phyloP scores from a whole-genome alignment of 352 stramenopile species.

The Poterioochromonas sp. region DNA sequence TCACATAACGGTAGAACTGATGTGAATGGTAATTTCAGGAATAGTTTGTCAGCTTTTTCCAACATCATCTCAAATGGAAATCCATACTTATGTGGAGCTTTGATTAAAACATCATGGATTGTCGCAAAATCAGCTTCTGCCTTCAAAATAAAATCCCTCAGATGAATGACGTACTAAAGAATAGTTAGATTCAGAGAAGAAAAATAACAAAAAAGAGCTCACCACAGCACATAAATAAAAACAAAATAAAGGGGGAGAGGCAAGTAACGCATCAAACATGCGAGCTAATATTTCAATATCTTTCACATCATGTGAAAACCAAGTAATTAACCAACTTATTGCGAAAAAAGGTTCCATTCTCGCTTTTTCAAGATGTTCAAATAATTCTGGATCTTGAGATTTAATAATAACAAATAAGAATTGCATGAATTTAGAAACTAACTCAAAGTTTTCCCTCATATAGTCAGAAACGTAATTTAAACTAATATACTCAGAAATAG shows the following conservation, averaged over 20 bases:
- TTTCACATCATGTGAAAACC: slow-evolving; percentile 19
- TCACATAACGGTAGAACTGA: no score
- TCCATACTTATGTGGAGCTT: background rate
- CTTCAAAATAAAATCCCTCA: background rate
- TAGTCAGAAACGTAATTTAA: background rate
- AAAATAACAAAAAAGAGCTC: background rate
- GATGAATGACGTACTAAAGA: slow-evolving; percentile 5
- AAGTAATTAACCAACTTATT: slow-evolving; percentile 11
- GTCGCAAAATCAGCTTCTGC: background rate
- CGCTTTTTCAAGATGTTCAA: background rate
- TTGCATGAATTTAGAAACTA: background rate
- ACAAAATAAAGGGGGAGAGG: background rate
- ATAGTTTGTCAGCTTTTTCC: background rate
- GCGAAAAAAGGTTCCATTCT: slow-evolving; percentile 1
- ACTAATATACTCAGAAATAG: background rate
- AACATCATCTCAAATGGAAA: background rate
- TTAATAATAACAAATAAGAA: background rate
- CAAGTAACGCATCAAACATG: slow-evolving; percentile 10
- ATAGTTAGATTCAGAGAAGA: background rate
- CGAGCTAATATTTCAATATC: background rate
- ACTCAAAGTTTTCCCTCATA: slow-evolving; percentile 3
- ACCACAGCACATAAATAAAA: slow-evolving; percentile 9
- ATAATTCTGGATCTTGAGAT: background rate
- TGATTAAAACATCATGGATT: background rate
- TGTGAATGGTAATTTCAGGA: no score